Percentiles rank a stretch among this genome's conserved stretches.
These are phyloP conservation scores for Aureobasidium sp. DNA, from an alignment of 2,329 filamentous ascomycete genomes.

Conservation along the genomic window DNA sequence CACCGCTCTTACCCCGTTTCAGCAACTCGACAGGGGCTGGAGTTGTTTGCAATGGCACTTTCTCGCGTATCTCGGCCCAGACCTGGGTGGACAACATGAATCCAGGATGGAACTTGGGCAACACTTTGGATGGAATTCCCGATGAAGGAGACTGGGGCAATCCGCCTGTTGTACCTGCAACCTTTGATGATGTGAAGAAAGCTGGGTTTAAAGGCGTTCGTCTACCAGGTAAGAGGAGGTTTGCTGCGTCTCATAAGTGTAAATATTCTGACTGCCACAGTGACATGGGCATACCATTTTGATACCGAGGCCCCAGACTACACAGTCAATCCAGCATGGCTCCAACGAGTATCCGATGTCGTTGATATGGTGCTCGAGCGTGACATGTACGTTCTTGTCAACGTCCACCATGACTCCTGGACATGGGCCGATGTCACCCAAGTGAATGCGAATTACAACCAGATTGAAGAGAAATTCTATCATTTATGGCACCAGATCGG, in stretches of 20 bases:
- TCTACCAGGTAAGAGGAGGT: slow-evolving; percentile 39
- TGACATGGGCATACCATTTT: slow-evolving; percentile 55
- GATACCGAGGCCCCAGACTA: slow-evolving; percentile 44
- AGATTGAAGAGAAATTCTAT: slow-evolving; percentile 52
- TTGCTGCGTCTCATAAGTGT: not conserved
- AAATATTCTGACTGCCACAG: slow-evolving; percentile 24
- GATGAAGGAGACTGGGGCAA: slow-evolving; percentile 56
- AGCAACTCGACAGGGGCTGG: not conserved
- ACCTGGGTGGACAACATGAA: slow-evolving; percentile 44
- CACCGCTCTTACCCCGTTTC: not conserved
- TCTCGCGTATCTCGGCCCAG: slow-evolving; percentile 40
- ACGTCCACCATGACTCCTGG: slow-evolving; percentile 56
- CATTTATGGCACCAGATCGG: slow-evolving; percentile 54
- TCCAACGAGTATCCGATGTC: slow-evolving; percentile 52
- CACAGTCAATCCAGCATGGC: slow-evolving; percentile 49
- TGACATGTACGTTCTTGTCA: slow-evolving; percentile 49
- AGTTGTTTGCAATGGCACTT: slow-evolving; percentile 35
- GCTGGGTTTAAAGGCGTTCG: slow-evolving; percentile 53
- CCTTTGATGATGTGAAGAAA: slow-evolving; percentile 47
- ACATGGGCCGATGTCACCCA: slow-evolving; percentile 50
- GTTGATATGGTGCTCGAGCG: slow-evolving; percentile 48
- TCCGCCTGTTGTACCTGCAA: slow-evolving; percentile 41
- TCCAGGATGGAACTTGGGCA: slow-evolving; percentile 56
- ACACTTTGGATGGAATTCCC: slow-evolving; percentile 51
- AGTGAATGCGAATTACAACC: slow-evolving; percentile 40